These are phyloP conservation scores for Talinum fruticosum DNA, from an alignment of 148 eudicot species.

Conservation along the genomic window DNA sequence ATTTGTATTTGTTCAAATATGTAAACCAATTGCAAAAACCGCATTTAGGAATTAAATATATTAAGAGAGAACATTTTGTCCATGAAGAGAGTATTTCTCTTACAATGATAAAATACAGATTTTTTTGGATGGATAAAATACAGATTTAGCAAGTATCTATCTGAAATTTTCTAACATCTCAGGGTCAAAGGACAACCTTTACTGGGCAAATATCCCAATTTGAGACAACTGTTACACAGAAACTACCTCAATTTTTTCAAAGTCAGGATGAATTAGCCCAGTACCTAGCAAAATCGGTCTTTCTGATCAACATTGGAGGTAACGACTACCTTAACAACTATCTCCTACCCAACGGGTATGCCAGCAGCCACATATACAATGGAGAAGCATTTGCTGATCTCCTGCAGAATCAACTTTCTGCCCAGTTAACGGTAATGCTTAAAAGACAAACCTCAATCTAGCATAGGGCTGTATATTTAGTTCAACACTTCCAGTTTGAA, in stretches of 20 bases:
- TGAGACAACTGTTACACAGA: slow-evolving; percentile 27
- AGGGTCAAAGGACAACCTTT: slow-evolving; percentile 41
- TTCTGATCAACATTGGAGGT: slow-evolving; percentile 43
- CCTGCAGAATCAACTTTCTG: slow-evolving; percentile 33
- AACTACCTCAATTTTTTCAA: slow-evolving; percentile 27
- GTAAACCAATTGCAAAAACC: too few species aligned
- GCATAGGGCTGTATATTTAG: not conserved
- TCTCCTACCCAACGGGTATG: slow-evolving; percentile 37
- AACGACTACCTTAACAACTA: slow-evolving; percentile 51
- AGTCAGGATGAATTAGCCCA: slow-evolving; percentile 26
- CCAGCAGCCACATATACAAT: slow-evolving; percentile 32
- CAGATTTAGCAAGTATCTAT: not conserved
- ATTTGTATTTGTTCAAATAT: too few species aligned
- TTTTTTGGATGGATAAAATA: not conserved
- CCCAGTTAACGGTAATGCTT: slow-evolving; percentile 38
- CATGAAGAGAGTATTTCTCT: not conserved
- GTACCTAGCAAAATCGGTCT: slow-evolving; percentile 41
- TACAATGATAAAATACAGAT: not conserved
- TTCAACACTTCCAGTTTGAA: not conserved
- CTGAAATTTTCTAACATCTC: slow-evolving; percentile 15
- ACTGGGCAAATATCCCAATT: slow-evolving; percentile 42
- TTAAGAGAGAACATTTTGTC: not conserved
- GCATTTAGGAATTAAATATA: not conserved
- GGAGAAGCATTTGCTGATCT: slow-evolving; percentile 40
- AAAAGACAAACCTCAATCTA: not conserved